Base-by-base conservation (phyloP, 176 grass and related monocot genomes). In the Alloteropsis semialata region DNA sequence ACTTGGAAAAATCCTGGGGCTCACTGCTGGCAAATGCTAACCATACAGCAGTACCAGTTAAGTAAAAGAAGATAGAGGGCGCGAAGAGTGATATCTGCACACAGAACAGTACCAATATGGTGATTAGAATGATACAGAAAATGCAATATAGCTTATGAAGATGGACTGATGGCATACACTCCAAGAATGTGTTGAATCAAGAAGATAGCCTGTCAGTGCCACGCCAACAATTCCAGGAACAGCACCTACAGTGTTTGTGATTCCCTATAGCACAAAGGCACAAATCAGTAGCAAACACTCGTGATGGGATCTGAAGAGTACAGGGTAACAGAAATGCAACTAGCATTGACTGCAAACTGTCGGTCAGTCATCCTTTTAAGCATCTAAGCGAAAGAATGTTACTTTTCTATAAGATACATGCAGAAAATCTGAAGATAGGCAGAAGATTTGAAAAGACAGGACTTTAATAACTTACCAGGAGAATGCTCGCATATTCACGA, bases 41-140 rank as follows among this genome's bases (percentile, higher is more conserved):
- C 97, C 93, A 99, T 58, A 99, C 85, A 60, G 50, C 89, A 33
- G 93, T 96, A 61, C 93, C 97, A 8, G 91, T 96, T 67, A 99
- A 79, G 84, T 99, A 99, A 79, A 99, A 99, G 86, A 99, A 96
- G 76, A 99, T 96, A 0, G 97, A 96, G n/a, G 93, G 97, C 9
- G 39, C 85, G 57, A 99, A 99, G 46, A 99, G 89, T 28, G 97
- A 99, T 79, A 99, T 60, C 93, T 99, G 89, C 85, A 85, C 15
- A 84, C 1, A 65, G 39, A 70, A 84, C 29, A 34, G 22, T 12
- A 62, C 3, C 22, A 28, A 13, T 19, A 67, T 53, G 49, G 8
- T 43, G 11, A 69, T 78, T 69, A 83, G 58, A 80, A 68, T 5
- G 29, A 22, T 62, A 43, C 48, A 7, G 43, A 61, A 58, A 37